Conservation (phyloP, 495 filamentous ascomycete species). For the Aspergillus diversus region DNA sequence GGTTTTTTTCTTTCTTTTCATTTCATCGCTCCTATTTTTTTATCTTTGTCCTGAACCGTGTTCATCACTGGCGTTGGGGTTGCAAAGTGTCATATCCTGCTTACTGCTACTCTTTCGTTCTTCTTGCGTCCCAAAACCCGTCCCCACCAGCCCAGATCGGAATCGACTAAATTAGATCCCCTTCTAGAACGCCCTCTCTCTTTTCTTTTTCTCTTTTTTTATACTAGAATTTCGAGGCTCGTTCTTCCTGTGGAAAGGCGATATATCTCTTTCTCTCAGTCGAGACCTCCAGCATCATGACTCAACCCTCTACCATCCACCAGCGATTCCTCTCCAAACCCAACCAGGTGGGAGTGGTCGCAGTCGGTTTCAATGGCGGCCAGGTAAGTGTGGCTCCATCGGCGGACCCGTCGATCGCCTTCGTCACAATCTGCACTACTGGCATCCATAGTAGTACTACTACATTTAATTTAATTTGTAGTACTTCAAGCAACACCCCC, state of each 20-base stretch:
- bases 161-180: slow-evolving; percentile 17
- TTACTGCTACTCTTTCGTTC: neutral
- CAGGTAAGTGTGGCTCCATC: slow-evolving; percentile 64
- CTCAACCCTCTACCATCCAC: slow-evolving; percentile 70
- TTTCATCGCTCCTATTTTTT: slow-evolving; percentile 13
- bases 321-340: slow-evolving; percentile 81
- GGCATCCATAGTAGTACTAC: neutral
- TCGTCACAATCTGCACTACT: slow-evolving; percentile 15
- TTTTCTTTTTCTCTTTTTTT: slow-evolving; percentile 11
- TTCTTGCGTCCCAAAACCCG: slow-evolving; percentile 3
- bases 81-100: too few relatives aligned
- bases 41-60: neutral
- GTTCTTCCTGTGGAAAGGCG: neutral
- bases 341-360: slow-evolving; percentile 85
- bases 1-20: slow-evolving; percentile 7
- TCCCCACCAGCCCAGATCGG: slow-evolving; percentile 12
- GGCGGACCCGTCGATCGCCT: slow-evolving; percentile 17
- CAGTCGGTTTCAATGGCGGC: slow-evolving; percentile 95
- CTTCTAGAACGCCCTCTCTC: slow-evolving; percentile 19
- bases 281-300: slow-evolving; percentile 46
- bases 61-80: too few relatives aligned
- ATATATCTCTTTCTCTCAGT: slow-evolving; percentile 1
- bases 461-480: neutral
- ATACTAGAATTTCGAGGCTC: slow-evolving; percentile 8
- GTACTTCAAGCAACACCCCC: neutral